Percentiles rank a stretch among this genome's conserved stretches.
Conservation (phyloP, 2,329 filamentous ascomycete species). For the Cryphonectria japonica region DNA sequence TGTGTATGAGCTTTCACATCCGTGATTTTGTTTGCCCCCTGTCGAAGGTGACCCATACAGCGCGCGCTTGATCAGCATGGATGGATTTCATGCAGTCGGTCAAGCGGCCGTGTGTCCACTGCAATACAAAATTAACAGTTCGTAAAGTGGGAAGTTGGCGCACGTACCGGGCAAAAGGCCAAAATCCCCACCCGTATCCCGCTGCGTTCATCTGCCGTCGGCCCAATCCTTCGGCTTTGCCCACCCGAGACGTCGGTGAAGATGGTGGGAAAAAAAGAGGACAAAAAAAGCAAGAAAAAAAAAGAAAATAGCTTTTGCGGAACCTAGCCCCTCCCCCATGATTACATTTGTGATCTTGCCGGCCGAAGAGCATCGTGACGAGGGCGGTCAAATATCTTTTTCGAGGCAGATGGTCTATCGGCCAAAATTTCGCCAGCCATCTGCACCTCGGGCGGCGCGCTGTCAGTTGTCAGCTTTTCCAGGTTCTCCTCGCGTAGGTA, state of each 20-base stretch:
- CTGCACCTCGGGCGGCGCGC: background rate
- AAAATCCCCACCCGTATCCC: background rate
- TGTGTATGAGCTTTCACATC: background rate
- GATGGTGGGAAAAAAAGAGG: background rate
- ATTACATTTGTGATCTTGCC: background rate
- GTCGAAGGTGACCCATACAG: background rate
- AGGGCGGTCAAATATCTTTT: background rate
- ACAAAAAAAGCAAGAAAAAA: background rate
- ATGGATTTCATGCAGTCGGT: background rate
- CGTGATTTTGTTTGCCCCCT: background rate
- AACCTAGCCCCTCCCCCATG: background rate
- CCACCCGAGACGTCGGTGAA: slow-evolving; percentile 10
- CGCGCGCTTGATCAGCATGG: slow-evolving; percentile 1
- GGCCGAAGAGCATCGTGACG: background rate
- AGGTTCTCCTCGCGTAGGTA: background rate
- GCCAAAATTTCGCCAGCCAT: background rate
- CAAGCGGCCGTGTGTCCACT: background rate
- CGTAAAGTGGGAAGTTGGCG: background rate
- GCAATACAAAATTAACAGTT: background rate
- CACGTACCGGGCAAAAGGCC: background rate
- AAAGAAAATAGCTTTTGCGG: background rate
- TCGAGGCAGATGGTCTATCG: background rate
- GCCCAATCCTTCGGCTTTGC: slow-evolving; percentile 8
- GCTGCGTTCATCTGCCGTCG: background rate
- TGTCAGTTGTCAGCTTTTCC: background rate